These are phyloP conservation scores for Phytophthora constricta DNA, from an alignment of 352 stramenopile species.

Conservation along the genomic window DNA sequence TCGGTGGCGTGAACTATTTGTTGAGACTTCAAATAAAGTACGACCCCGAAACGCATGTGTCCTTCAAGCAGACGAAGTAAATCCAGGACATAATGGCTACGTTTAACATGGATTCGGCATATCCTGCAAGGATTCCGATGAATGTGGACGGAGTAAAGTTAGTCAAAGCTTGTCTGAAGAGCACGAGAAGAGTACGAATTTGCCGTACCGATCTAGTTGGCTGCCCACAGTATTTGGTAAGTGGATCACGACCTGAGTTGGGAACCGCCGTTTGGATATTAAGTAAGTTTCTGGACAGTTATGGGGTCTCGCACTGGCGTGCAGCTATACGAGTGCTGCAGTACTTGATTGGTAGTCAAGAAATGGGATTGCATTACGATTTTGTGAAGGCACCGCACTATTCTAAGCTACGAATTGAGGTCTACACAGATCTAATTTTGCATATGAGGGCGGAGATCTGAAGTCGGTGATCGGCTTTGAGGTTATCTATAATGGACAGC, in stretches of 20 bases:
- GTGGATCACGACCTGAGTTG: constrained; percentile 7
- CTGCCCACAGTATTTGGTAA: constrained; percentile 19
- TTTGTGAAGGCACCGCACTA: neutral
- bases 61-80: constrained; percentile 23
- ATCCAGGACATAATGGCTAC: constrained; percentile 19
- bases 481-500: constrained; percentile 18
- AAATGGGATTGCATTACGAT: constrained; percentile 10
- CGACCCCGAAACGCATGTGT: constrained; percentile 7
- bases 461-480: constrained; percentile 23
- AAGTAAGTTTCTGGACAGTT: constrained; percentile 17
- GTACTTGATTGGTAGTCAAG: constrained; percentile 1
- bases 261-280: constrained; percentile 7
- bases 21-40: constrained; percentile 15
- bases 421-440: constrained; percentile 25
- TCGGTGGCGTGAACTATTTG: constrained; percentile 13
- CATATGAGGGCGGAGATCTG: constrained; percentile 15
- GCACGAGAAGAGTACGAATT: neutral
- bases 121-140: constrained; percentile 19
- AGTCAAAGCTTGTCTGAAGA: constrained; percentile 4
- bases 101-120: constrained; percentile 9
- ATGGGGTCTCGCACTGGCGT: constrained; percentile 7
- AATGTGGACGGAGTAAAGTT: constrained; percentile 6
- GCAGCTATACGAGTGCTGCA: constrained; percentile 12
- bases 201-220: constrained; percentile 14
- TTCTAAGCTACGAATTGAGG: constrained; percentile 19